These are phyloP conservation scores for Cladosporium sp. DNA, from an alignment of 2,329 filamentous ascomycete species.

Conservation along the genomic window DNA sequence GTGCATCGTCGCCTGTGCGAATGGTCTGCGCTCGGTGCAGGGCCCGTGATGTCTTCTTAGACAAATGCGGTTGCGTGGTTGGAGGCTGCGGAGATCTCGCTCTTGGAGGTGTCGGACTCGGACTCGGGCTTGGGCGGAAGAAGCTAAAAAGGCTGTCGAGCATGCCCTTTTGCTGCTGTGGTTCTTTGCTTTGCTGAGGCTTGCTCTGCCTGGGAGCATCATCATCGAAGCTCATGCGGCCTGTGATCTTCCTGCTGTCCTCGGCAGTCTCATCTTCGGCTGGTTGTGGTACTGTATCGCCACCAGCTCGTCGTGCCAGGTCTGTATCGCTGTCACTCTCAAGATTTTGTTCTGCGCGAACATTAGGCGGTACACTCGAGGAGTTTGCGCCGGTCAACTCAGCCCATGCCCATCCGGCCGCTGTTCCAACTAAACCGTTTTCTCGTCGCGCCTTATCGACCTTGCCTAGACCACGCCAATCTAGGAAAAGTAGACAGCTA, in stretches of 20 bases:
- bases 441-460: conserved; percentile 93
- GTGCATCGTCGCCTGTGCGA: conserved; percentile 38
- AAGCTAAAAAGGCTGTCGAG: conserved; percentile 62
- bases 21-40: conserved; percentile 67
- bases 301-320: conserved; percentile 24
- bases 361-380: conserved; percentile 46
- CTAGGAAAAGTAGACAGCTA: conserved; percentile 88
- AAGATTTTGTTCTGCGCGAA: conserved; percentile 18
- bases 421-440: conserved; percentile 85
- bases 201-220: conserved; percentile 43
- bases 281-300: conserved; percentile 62
- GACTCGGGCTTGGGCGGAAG: conserved; percentile 59
- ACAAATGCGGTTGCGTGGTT: neutral
- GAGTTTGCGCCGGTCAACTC: conserved; percentile 72
- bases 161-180: conserved; percentile 34
- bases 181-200: conserved; percentile 21
- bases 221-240: conserved; percentile 26
- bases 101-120: conserved; percentile 46
- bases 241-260: conserved; percentile 42
- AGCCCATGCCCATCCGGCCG: conserved; percentile 92
- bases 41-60: conserved; percentile 31
- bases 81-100: conserved; percentile 49
- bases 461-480: conserved; percentile 89
- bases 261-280: conserved; percentile 61
- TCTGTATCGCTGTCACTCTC: conserved; percentile 26